Conservation (phyloP, 176 grass and related monocot genomes). For the Carex kokanica region DNA sequence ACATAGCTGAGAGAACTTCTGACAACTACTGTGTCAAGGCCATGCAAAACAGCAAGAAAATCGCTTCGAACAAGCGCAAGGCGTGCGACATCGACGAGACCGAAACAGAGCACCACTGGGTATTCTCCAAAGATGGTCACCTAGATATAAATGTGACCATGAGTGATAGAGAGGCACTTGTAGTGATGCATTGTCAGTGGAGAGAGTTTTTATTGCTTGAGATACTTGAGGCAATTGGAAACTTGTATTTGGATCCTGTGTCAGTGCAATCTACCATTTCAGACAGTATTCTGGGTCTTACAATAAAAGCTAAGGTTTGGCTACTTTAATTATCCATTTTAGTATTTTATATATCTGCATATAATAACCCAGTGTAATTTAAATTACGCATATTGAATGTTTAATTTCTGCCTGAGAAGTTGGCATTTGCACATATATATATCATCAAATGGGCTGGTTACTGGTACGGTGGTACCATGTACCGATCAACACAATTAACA, state of each 20-base stretch:
- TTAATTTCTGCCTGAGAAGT: neutral
- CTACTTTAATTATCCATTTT: neutral
- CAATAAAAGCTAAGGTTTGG: constrained; percentile 71
- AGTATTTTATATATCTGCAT: neutral
- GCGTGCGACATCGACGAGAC: neutral
- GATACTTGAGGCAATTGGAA: constrained; percentile 59
- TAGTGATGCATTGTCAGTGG: constrained; percentile 70
- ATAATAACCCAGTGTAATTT: neutral
- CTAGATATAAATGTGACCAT: constrained; percentile 57
- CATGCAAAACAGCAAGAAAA: constrained; percentile 29
- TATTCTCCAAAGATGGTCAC: constrained; percentile 31
- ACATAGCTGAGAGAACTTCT: constrained; percentile 38
- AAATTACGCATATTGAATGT: constrained; percentile 1
- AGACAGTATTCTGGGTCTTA: constrained; percentile 39
- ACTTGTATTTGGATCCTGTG: constrained; percentile 57
- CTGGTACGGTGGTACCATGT: neutral
- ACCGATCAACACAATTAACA: neutral
- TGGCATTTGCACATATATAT: neutral
- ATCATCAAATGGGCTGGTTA: neutral
- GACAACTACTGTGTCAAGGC: constrained; percentile 38
- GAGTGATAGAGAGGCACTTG: constrained; percentile 41
- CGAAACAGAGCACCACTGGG: constrained; percentile 30
- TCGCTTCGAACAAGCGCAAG: constrained; percentile 26
- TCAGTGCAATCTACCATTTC: constrained; percentile 58
- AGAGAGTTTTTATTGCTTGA: constrained; percentile 58